Conservation (phyloP, 192 early-diverging fungal species). For the Kickxella alabastrina region DNA sequence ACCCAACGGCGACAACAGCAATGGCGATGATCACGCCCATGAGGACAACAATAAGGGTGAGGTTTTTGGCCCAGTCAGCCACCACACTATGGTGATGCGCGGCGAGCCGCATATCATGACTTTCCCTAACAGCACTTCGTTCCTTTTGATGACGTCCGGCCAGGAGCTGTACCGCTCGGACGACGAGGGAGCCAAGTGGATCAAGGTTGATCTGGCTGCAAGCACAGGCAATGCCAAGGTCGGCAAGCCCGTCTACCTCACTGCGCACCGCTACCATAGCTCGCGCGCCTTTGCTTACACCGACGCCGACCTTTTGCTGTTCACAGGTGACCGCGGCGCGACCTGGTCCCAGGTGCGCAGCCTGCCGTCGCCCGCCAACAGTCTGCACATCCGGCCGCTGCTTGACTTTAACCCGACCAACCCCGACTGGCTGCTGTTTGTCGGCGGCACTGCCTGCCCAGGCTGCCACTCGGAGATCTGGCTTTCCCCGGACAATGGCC, state of each 20-base stretch:
- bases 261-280: slow-evolving; percentile 67
- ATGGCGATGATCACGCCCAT: slow-evolving; percentile 2
- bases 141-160: slow-evolving; percentile 56
- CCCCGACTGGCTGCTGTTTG: slow-evolving; percentile 82
- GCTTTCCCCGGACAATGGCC: slow-evolving; percentile 68
- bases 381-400: slow-evolving; percentile 58
- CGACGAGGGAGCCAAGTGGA: slow-evolving; percentile 78
- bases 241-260: slow-evolving; percentile 52
- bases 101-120: slow-evolving; percentile 57
- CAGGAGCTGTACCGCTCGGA: slow-evolving; percentile 65
- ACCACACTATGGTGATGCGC: slow-evolving; percentile 34
- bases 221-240: slow-evolving; percentile 27
- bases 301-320: slow-evolving; percentile 45
- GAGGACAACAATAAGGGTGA: slow-evolving; percentile 3
- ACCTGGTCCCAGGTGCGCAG: slow-evolving; percentile 47
- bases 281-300: slow-evolving; percentile 65
- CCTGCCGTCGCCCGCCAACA: slow-evolving; percentile 61
- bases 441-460: slow-evolving; percentile 56
- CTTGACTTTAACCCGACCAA: slow-evolving; percentile 88
- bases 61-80: slow-evolving; percentile 11
- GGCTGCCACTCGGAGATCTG: slow-evolving; percentile 70
- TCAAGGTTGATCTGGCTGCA: slow-evolving; percentile 28
- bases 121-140: slow-evolving; percentile 64
- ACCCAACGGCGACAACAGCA: slow-evolving; percentile 18
- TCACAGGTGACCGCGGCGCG: slow-evolving; percentile 59